Evolutionary conservation across 495 filamentous ascomycete species (phyloP), one percentile per base, ranked within the genome.

Genomic region (Delitschia confertaspora): DNA sequence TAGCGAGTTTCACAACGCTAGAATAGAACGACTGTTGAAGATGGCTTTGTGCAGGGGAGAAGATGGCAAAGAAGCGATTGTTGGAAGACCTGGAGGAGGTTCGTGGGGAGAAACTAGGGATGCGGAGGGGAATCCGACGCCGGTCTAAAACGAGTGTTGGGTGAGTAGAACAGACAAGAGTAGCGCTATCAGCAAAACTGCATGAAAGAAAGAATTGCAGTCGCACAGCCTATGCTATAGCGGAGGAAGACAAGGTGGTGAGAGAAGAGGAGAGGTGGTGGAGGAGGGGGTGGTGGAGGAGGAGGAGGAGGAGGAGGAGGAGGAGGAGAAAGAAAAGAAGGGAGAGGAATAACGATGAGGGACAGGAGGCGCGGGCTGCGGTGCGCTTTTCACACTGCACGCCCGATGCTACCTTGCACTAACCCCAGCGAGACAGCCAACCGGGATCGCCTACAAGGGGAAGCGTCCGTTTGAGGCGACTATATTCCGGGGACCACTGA

Each of bases 1-100:
- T 10, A 1, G n/a, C n/a, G n/a, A 16, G 47, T 51, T 16, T 33
- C 35, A 51, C 47, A 19, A 21, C 39, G 40, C 40, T 45, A 51
- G 47, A 38, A 3, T 38, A 51, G n/a, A n/a, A n/a, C n/a, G n/a
- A n/a, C n/a, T n/a, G n/a, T n/a, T n/a, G n/a, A n/a, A n/a, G n/a
- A n/a, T n/a, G n/a, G n/a, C n/a, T n/a, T n/a, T n/a, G n/a, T n/a
- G n/a, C n/a, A n/a, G n/a, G n/a, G n/a, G n/a, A n/a, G n/a, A n/a
- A n/a, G n/a, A n/a, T n/a, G n/a, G n/a, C n/a, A n/a, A n/a, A n/a
- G n/a, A n/a, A n/a, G n/a, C n/a, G n/a, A n/a, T n/a, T n/a, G n/a
- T n/a, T n/a, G n/a, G n/a, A n/a, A n/a, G n/a, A n/a, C n/a, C n/a
- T n/a, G n/a, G n/a, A n/a, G n/a, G n/a, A n/a, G n/a, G n/a, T n/a